These are phyloP conservation scores for Talaromyces rugulosus DNA, from an alignment of 2,329 filamentous ascomycete species.

Conservation along the genomic window DNA sequence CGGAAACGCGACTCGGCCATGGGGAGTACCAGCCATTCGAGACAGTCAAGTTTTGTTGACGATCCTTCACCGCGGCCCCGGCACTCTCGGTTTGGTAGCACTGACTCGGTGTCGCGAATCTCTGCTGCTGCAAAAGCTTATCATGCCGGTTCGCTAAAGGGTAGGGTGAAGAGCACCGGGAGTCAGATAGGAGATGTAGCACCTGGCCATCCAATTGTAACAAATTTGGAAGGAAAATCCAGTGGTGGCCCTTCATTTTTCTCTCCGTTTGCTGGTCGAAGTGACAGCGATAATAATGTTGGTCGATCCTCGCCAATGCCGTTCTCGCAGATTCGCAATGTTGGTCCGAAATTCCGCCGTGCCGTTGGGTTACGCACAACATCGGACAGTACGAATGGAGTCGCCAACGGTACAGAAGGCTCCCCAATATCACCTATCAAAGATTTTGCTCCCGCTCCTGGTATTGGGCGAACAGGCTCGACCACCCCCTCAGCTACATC, in stretches of 20 bases:
- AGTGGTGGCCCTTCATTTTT: conserved; percentile 36
- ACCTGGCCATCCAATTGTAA: conserved; percentile 17
- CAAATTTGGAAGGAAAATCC: conserved; percentile 52
- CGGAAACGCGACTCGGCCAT: conserved; percentile 61
- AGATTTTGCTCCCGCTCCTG: conserved; percentile 59
- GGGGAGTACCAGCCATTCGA: conserved; percentile 52
- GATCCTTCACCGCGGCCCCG: conserved; percentile 67
- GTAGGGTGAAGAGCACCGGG: conserved; percentile 57
- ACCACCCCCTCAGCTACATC: conserved; percentile 59
- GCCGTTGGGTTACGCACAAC: conserved; percentile 74
- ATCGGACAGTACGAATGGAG: conserved; percentile 60
- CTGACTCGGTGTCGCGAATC: conserved; percentile 51
- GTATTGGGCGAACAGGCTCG: conserved; percentile 72
- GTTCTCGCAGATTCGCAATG: conserved; percentile 52
- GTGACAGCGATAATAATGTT: conserved; percentile 45
- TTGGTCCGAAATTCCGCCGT: conserved; percentile 55
- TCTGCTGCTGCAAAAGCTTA: conserved; percentile 66
- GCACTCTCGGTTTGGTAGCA: conserved; percentile 74
- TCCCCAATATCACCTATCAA: conserved; percentile 45
- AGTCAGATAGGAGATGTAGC: conserved; percentile 46
- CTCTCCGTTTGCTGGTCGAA: conserved; percentile 45
- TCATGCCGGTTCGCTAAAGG: conserved; percentile 53
- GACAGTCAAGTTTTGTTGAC: conserved; percentile 72
- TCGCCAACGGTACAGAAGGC: conserved; percentile 46
- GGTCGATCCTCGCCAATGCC: conserved; percentile 47